These are phyloP conservation scores for Skeletonema tropicum DNA, from an alignment of 108 stramenopile species.

Conservation along the genomic window DNA sequence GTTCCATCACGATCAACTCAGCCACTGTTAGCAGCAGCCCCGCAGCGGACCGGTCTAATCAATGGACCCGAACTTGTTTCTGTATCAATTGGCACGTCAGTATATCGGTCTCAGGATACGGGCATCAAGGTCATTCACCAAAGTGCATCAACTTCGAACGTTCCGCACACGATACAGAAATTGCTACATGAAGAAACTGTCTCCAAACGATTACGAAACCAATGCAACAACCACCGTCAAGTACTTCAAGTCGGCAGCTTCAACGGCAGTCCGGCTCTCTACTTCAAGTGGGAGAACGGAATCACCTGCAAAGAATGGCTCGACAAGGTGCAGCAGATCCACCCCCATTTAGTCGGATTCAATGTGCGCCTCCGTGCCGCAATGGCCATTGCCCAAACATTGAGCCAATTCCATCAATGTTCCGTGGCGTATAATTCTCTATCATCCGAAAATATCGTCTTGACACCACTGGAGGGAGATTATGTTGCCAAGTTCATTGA, in stretches of 20 bases:
- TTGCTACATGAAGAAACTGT: slow-evolving; percentile 12
- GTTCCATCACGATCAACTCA: not conserved
- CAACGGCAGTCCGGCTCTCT: slow-evolving; percentile 8
- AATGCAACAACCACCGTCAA: not conserved
- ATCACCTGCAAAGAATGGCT: slow-evolving; percentile 26
- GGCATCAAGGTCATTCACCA: slow-evolving; percentile 8
- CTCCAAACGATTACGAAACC: not conserved
- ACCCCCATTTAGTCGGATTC: not conserved
- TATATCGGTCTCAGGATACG: slow-evolving; percentile 11
- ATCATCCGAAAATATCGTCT: slow-evolving; percentile 8
- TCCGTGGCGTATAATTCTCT: slow-evolving; percentile 1
- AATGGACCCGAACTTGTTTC: not conserved
- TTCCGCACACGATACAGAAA: not conserved
- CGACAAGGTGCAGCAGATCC: slow-evolving; percentile 1
- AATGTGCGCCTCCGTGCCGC: slow-evolving; percentile 4
- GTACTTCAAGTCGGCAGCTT: slow-evolving; percentile 5
- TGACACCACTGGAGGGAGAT: slow-evolving; percentile 16
- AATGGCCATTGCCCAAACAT: slow-evolving; percentile 13
- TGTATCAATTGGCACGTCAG: not conserved
- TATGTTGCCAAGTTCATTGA: slow-evolving; percentile 39
- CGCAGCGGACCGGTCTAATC: not conserved
- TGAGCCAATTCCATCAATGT: slow-evolving; percentile 4
- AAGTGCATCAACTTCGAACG: not conserved
- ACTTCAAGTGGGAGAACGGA: slow-evolving; percentile 34
- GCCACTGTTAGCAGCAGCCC: not conserved